phyloP scores from a whole-genome alignment of 2,329 filamentous ascomycete genomes.

The Fusarium chuoi region DNA sequence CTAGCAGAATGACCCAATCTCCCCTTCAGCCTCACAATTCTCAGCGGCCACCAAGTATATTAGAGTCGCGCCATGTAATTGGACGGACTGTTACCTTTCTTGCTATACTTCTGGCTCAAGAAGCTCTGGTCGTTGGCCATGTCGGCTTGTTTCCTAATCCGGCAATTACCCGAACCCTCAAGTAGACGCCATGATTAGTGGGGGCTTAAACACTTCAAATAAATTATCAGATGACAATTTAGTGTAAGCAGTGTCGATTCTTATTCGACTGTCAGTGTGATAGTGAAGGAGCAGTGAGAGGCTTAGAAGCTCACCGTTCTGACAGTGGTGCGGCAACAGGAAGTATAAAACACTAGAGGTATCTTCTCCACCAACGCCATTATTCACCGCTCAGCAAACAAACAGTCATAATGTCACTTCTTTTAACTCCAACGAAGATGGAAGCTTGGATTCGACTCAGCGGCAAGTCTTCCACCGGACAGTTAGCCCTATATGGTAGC shows the following conservation, averaged over 20 bases:
- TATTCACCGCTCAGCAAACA: too few species aligned
- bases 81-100: neutral
- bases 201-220: neutral
- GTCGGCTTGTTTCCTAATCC: neutral
- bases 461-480: neutral
- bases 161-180: neutral
- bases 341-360: neutral
- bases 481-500: neutral
- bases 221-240: neutral
- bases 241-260: rapidly evolving
- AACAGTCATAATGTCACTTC: neutral
- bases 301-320: neutral
- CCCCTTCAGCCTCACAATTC: neutral
- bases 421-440: neutral
- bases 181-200: neutral
- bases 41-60: neutral
- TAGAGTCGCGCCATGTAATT: too few species aligned
- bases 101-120: neutral
- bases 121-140: too few species aligned
- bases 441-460: neutral
- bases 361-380: neutral
- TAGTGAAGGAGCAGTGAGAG: neutral
- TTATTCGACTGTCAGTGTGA: rapidly evolving
- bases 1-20: neutral
- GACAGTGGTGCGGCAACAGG: neutral